Evolutionary conservation across 805 yeast genomes (phyloP), one percentile per base, ranked within the genome.

Genomic region (Priceomyces haplophilus): DNA sequence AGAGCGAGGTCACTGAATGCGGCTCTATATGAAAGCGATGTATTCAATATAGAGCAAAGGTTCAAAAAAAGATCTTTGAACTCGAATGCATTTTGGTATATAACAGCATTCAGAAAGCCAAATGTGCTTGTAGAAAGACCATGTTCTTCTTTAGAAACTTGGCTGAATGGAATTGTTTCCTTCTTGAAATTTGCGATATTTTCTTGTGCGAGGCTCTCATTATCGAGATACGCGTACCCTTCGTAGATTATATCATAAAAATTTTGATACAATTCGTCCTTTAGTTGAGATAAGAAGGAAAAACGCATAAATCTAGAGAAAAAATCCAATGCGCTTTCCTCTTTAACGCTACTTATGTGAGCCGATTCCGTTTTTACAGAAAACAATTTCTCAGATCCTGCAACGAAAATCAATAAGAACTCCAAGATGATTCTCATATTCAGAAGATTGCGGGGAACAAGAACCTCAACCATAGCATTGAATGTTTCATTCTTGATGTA

Each of bases 381-480:
- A 35, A 65, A 59, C 2, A 71, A 42, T 20, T 44, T 45, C 40
- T 72, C 65, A 1, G 85, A 66, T 1, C 86, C 81, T 35, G 85
- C 82, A 19, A 80, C 69, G 54, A 87, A 88, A 10, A 80, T 64
- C 37, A 88, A 70, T 30, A 88, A 79, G 30, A 86, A 82, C 44
- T 85, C 96, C 38, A 88, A 62, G 12, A 89, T 75, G 4, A 85
- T 75, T 49, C 90, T 75, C 83, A 90, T 87, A 53, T 89, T 88
- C 62, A 85, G 81, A 12, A 88, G 75, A 54, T 80, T 81, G 2
- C 88, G 80, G 0, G 82, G 79, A 2, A 86, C 85, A 30, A 88
- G 62, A 3, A 82, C 73, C 46, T 83, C 82, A 41, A 83, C 82
- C 50, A 77, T 75, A 17, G 79, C 70, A 45, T 64, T 66, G 45